A percentile compares a stretch with the other conserved stretches of the same genome.
Evolutionary conservation across 164 flowering plant species (phyloP).

Genomic region (Dillenia turbinata): DNA sequence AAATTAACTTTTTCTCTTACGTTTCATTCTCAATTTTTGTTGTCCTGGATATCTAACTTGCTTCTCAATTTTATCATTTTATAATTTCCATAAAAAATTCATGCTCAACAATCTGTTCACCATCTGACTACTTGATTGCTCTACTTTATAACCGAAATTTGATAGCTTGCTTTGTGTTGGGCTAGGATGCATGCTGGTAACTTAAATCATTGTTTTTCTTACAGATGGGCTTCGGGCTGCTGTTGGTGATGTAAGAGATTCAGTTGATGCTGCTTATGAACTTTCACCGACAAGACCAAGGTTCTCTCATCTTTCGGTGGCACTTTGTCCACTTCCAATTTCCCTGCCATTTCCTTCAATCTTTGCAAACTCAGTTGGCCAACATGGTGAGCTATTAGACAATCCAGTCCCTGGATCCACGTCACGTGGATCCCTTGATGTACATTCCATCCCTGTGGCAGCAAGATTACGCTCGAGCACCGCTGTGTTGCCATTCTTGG

Average conservation of each 20-base stretch:
- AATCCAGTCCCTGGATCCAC: conserved; percentile 28
- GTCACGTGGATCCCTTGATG: conserved; percentile 68
- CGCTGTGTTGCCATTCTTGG: conserved; percentile 65
- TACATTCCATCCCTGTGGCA: conserved; percentile 83
- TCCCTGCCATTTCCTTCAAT: conserved; percentile 89
- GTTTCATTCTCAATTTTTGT: background rate
- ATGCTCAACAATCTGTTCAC: too few relatives aligned
- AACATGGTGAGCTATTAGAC: conserved; percentile 54
- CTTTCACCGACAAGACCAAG: conserved; percentile 33
- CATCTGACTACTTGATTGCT: too few relatives aligned
- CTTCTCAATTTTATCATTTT: too few relatives aligned
- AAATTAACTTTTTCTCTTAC: background rate
- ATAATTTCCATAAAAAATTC: too few relatives aligned
- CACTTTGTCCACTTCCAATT: conserved; percentile 81
- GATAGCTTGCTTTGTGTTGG: too few relatives aligned
- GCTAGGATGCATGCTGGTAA: too few relatives aligned
- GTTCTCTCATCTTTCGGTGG: conserved; percentile 71
- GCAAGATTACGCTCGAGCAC: conserved; percentile 81
- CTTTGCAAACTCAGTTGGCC: conserved; percentile 55
- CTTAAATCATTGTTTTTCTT: background rate
- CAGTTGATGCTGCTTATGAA: conserved; percentile 47
- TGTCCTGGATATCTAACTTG: background rate
- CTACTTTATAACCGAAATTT: too few relatives aligned
- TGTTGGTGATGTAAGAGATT: conserved; percentile 52
- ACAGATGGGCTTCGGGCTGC: conserved; percentile 56